phyloP scores from a whole-genome alignment of 176 grass and related monocot genomes.

The Oryza coarctata region DNA sequence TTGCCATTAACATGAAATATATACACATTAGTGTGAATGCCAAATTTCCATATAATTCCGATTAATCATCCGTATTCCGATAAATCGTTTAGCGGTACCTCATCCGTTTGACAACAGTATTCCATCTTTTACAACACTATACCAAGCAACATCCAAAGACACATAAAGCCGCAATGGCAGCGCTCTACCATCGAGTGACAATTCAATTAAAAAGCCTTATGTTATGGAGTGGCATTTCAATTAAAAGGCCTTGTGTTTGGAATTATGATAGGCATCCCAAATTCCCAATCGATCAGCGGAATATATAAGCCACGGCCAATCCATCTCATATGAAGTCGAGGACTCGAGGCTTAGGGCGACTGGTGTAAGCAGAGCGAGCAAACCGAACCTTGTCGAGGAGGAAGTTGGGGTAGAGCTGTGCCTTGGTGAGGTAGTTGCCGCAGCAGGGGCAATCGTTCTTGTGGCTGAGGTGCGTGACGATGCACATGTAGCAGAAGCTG shows the following conservation, averaged over 20 bases:
- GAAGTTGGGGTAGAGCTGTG: conserved; percentile 90
- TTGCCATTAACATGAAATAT: too few relatives aligned
- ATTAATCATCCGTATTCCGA: too few relatives aligned
- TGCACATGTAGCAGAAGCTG: conserved; percentile 99
- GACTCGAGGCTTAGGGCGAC: neutral
- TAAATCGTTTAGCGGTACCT: too few relatives aligned
- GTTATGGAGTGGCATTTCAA: neutral
- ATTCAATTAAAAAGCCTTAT: neutral
- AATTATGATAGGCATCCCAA: neutral
- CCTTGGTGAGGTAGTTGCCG: conserved; percentile 86
- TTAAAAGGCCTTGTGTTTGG: neutral
- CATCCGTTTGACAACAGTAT: too few relatives aligned
- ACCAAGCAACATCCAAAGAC: neutral
- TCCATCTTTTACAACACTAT: too few relatives aligned
- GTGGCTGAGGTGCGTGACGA: conserved; percentile 88
- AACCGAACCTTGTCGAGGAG: conserved; percentile 85
- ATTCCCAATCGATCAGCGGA: neutral
- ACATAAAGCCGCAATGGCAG: neutral
- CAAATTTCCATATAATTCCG: too few relatives aligned
- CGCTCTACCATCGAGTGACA: neutral
- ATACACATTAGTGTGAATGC: too few relatives aligned
- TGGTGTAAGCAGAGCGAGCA: neutral
- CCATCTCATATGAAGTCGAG: neutral
- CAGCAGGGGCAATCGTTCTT: conserved; percentile 98
- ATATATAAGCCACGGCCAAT: neutral